Base-by-base conservation (phyloP, 768 basidiomycete genomes). In the Russula abietina region DNA sequence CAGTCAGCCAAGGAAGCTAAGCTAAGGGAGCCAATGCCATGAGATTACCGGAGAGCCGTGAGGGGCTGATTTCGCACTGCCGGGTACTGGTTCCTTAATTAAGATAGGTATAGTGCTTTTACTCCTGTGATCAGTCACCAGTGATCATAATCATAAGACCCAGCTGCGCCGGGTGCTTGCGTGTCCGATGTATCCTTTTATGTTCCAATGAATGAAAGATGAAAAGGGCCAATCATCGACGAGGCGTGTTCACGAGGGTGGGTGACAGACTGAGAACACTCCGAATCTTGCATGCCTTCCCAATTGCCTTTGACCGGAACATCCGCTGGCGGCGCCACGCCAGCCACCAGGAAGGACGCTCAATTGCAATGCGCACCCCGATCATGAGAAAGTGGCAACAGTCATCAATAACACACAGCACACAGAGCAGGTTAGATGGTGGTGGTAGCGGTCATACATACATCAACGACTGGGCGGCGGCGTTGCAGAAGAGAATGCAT, bases 131-230 rank as follows among this genome's bases (percentile, higher is more conserved):
- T 24, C 62, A 48, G n/a, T n/a, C n/a, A n/a, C n/a, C n/a, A n/a
- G 36, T 55, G 63, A 55, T 60, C 63, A 64, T 43, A 24, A 55
- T 60, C 63, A 64, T 50, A 32, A 11, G 58, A 51, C 58, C 54
- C 1, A 0, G 17, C n/a, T 32, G 51, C 33, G 43, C 58, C 52
- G 48, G 53, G 24, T 51, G 28, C 30, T 64, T 33, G 58, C 48
- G 52, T 55, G 36, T 26, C 41, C 41, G 28, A 36, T 26, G 30
- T 36, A 16, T 17, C 38, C 45, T 24, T 2, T 30, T 2, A 30
- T 30, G 5, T 43, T 43, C 17, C 53, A 54, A 28, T 26, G 48
- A 46, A n/a, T n/a, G n/a, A n/a, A n/a, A 52, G 7, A n/a, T 36
- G 36, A 36, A 36, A n/a, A 4, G 33, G 36, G 32, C 39, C 11